phyloP scores from a whole-genome alignment of 768 basidiomycete species.

The Nidula microcarpa region DNA sequence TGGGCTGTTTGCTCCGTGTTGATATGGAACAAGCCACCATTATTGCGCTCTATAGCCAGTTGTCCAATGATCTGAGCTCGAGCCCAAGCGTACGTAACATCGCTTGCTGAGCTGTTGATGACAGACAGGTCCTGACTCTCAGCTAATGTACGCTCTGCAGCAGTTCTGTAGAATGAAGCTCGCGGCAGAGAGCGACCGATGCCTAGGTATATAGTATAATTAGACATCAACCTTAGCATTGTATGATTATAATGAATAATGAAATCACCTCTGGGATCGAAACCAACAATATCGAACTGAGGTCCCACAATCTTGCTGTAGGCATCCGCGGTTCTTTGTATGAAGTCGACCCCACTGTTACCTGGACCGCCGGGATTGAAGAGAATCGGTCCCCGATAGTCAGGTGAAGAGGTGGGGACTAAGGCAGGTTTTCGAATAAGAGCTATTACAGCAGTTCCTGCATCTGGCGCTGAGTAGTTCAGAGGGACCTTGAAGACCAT shows the following conservation, averaged over 20 bases:
- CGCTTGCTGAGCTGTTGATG: constrained; percentile 18
- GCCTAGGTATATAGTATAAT: constrained; percentile 15
- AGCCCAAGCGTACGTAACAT: constrained; percentile 26
- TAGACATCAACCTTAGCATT: not conserved
- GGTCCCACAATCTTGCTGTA: constrained; percentile 32
- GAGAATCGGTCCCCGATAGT: constrained; percentile 41
- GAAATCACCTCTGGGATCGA: constrained; percentile 40
- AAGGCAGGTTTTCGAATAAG: constrained; percentile 36
- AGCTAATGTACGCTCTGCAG: constrained; percentile 24
- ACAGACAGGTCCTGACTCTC: constrained; percentile 2
- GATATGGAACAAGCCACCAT: constrained; percentile 20
- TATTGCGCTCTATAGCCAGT: constrained; percentile 27
- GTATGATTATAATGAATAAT: not conserved
- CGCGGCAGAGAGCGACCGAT: constrained; percentile 28
- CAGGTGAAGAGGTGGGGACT: constrained; percentile 14
- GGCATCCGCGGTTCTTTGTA: constrained; percentile 14
- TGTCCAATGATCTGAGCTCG: constrained; percentile 22
- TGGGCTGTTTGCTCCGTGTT: constrained; percentile 34
- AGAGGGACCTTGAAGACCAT: constrained; percentile 34
- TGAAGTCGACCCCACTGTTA: constrained; percentile 33
- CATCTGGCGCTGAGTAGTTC: constrained; percentile 36
- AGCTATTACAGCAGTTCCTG: constrained; percentile 36
- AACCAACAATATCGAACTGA: constrained; percentile 41
- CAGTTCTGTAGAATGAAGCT: constrained; percentile 29
- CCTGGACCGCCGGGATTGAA: constrained; percentile 51